Evolutionary conservation across 768 basidiomycete species (phyloP).

Genomic region (Pisolithus orientalis): DNA sequence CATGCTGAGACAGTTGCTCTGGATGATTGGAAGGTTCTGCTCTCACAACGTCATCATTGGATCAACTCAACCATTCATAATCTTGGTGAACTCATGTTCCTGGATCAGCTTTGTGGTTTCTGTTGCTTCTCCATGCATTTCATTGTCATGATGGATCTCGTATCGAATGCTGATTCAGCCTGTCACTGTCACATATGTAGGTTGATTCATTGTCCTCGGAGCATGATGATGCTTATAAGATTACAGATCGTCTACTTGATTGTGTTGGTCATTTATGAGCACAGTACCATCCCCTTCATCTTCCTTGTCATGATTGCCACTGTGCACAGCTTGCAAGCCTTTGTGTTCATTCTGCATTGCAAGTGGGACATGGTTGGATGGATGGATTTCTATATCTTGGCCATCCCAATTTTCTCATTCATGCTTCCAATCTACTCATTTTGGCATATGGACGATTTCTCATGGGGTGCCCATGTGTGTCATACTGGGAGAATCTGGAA

Average conservation of each 20-base stretch:
- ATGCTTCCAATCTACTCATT: slow-evolving; percentile 91
- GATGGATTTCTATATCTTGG: slow-evolving; percentile 94
- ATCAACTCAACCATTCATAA: slow-evolving; percentile 99
- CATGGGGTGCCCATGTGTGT: slow-evolving; percentile 90
- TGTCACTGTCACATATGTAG: slow-evolving; percentile 85
- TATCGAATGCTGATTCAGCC: slow-evolving; percentile 81
- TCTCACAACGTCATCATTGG: slow-evolving; percentile 98
- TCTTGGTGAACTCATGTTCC: slow-evolving; percentile 77
- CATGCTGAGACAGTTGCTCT: slow-evolving; percentile 94
- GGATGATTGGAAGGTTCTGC: slow-evolving; percentile 87
- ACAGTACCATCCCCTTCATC: slow-evolving; percentile 65
- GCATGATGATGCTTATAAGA: not conserved
- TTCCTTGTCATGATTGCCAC: slow-evolving; percentile 92
- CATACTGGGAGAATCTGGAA: slow-evolving; percentile 90
- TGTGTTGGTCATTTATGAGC: slow-evolving; percentile 63
- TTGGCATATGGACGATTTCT: slow-evolving; percentile 99
- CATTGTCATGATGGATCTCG: slow-evolving; percentile 91
- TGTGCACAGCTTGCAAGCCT: slow-evolving; percentile 89
- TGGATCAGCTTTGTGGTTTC: slow-evolving; percentile 91
- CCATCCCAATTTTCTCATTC: slow-evolving; percentile 91
- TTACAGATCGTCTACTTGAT: slow-evolving; percentile 81
- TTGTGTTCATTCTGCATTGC: slow-evolving; percentile 86
- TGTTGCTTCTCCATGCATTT: slow-evolving; percentile 99
- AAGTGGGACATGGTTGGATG: slow-evolving; percentile 99
- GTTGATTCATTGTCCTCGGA: slow-evolving; percentile 25